These are phyloP conservation scores for Sodiomyces alkalinus DNA, from an alignment of 2,329 filamentous ascomycete genomes.

Conservation along the genomic window DNA sequence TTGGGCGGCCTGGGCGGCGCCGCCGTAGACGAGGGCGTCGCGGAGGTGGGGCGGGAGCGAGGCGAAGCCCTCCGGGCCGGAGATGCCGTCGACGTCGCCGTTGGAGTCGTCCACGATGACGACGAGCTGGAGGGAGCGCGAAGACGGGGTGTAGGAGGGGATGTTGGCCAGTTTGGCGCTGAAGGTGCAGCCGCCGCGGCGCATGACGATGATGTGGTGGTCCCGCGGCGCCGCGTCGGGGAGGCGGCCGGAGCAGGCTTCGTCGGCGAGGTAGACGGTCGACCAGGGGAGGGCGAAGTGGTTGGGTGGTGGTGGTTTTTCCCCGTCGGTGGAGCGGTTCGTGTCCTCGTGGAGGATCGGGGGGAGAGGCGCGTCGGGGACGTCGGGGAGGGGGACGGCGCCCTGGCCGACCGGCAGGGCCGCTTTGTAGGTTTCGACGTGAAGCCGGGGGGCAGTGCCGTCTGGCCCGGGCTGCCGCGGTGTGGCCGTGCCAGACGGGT, in stretches of 20 bases:
- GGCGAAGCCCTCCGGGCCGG: slow-evolving; percentile 15
- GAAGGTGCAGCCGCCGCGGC: slow-evolving; percentile 74
- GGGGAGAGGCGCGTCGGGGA: slow-evolving; percentile 37
- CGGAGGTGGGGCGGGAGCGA: too few relatives aligned
- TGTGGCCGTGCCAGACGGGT: slow-evolving; percentile 16
- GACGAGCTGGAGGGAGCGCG: slow-evolving; percentile 58
- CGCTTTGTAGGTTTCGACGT: slow-evolving; percentile 35
- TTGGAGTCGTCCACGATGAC: slow-evolving; percentile 52
- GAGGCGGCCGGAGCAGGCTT: slow-evolving; percentile 47
- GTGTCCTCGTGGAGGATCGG: slow-evolving; percentile 24
- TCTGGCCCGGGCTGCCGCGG: slow-evolving; percentile 11
- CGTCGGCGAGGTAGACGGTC: slow-evolving; percentile 53
- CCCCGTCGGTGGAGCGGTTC: neutral
- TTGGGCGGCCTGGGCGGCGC: slow-evolving; percentile 4
- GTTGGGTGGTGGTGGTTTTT: slow-evolving; percentile 9
- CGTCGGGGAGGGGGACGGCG: slow-evolving; percentile 54
- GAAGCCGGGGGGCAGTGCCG: slow-evolving; percentile 10
- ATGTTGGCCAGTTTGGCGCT: slow-evolving; percentile 71
- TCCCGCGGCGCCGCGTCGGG: slow-evolving; percentile 33
- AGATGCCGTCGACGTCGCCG: slow-evolving; percentile 21
- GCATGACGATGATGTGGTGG: slow-evolving; percentile 69
- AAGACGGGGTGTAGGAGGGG: slow-evolving; percentile 54
- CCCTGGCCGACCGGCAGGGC: slow-evolving; percentile 39
- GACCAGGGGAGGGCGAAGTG: slow-evolving; percentile 46
- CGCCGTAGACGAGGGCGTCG: slow-evolving; percentile 13